Evolutionary conservation across 805 yeast genomes (phyloP).

Genomic region (Cyberlindnera mississippiensis): DNA sequence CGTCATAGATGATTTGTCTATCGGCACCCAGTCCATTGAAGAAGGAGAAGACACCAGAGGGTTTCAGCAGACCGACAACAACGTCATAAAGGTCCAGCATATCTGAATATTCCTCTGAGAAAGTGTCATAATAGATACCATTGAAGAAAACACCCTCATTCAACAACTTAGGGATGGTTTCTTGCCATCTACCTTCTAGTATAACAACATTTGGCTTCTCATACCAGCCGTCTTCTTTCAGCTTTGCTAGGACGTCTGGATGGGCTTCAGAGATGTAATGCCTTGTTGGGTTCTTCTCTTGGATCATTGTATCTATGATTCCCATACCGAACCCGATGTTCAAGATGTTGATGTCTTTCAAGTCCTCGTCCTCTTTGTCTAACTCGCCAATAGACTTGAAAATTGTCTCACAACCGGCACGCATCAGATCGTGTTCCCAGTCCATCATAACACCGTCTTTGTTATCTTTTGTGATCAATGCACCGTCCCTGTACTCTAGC

Average conservation of each 20-base stretch:
- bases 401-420: constrained; percentile 71
- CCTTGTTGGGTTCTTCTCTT: constrained; percentile 48
- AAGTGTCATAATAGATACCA: constrained; percentile 92
- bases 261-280: constrained; percentile 95
- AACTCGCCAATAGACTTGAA: constrained; percentile 41
- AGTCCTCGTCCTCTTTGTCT: constrained; percentile 25
- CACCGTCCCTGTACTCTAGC: constrained; percentile 62
- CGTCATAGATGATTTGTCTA: constrained; percentile 71
- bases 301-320: constrained; percentile 79
- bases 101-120: constrained; percentile 86
- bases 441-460: constrained; percentile 95
- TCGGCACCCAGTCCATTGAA: constrained; percentile 91
- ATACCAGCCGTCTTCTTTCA: constrained; percentile 79
- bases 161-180: constrained; percentile 60
- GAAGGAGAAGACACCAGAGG: constrained; percentile 82
- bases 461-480: constrained; percentile 66
- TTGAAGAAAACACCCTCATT: constrained; percentile 70
- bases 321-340: constrained; percentile 98
- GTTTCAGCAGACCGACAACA: constrained; percentile 76
- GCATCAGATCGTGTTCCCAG: constrained; percentile 87
- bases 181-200: constrained; percentile 93
- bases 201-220: constrained; percentile 67
- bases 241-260: constrained; percentile 75
- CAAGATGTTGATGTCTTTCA: constrained; percentile 48
- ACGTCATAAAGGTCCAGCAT: constrained; percentile 82